These are phyloP conservation scores for Withania somnifera DNA, from an alignment of 305 asterid genomes.

Conservation along the genomic window DNA sequence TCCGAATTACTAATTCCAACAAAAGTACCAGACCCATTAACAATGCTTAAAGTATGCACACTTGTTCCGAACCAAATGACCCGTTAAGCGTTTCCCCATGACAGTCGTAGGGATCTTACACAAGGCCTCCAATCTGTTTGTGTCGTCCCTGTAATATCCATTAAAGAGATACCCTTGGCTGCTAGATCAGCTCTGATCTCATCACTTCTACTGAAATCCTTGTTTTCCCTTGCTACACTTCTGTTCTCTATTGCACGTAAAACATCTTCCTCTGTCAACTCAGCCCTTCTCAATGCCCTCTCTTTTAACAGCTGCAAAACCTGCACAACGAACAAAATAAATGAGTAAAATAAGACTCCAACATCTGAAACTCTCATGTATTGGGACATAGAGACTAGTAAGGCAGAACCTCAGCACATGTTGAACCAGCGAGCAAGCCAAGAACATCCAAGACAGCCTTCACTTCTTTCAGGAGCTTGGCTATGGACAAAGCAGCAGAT, in stretches of 20 bases:
- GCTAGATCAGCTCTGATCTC: slow-evolving; percentile 52
- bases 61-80: too few species aligned
- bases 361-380: not conserved
- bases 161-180: slow-evolving; percentile 58
- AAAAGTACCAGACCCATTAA: too few species aligned
- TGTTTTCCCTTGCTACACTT: slow-evolving; percentile 42
- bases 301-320: slow-evolving; percentile 60
- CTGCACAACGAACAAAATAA: slow-evolving; percentile 15
- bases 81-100: too few species aligned
- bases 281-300: slow-evolving; percentile 64
- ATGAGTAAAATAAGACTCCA: not conserved
- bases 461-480: slow-evolving; percentile 43
- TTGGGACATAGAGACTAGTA: not conserved
- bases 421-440: slow-evolving; percentile 53
- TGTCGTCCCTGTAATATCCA: slow-evolving; percentile 61
- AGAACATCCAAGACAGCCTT: slow-evolving; percentile 43
- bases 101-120: too few species aligned
- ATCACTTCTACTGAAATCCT: slow-evolving; percentile 52
- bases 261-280: slow-evolving; percentile 49
- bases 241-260: slow-evolving; percentile 46
- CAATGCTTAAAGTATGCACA: too few species aligned
- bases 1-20: too few species aligned
- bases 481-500: slow-evolving; percentile 30
- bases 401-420: slow-evolving; percentile 52
- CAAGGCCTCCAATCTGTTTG: slow-evolving; percentile 87